Base-by-base conservation (phyloP, 495 filamentous ascomycete species). In the Neohortaea acidophila region DNA sequence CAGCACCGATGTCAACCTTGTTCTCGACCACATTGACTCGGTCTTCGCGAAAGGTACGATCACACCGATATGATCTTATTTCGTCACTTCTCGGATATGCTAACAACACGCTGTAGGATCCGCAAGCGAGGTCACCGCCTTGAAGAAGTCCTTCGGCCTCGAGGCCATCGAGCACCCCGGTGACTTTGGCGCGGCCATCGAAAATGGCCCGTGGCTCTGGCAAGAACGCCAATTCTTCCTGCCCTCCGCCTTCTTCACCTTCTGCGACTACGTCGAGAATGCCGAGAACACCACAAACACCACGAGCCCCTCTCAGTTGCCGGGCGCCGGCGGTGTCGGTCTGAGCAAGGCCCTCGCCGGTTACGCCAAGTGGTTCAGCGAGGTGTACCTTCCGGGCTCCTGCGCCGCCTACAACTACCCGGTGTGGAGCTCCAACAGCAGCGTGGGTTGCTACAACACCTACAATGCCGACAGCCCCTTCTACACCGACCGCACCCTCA, bases 111-210 rank as follows among this genome's bases (percentile, higher is more conserved):
- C n/a, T n/a, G n/a, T n/a, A n/a, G n/a, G n/a, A n/a, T n/a, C n/a
- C n/a, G n/a, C n/a, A n/a, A n/a, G n/a, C n/a, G n/a, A n/a, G n/a
- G n/a, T n/a, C n/a, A n/a, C n/a, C n/a, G n/a, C n/a, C n/a, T n/a
- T n/a, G n/a, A n/a, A n/a, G n/a, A n/a, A n/a, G n/a, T n/a, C n/a
- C n/a, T 81, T 81, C 52, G 58, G 61, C 26, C 58, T 80, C 1
- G 59, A 57, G 7, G 60, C 59, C 31, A 37, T 81, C 0, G 53
- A 66, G 25, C 61, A 74, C 51, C 61, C 65, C 23, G 70, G 66
- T 36, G 77, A 81, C 43, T 74, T 80, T 55, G 70, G 64, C 18
- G 51, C 60, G 63, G 66, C 65, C 0, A 55, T 79, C 11, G 59
- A 67, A 41, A 63, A 59, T 28, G 72, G 70, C 3, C 70, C 70